Evolutionary conservation across 164 flowering plant genomes (phyloP), one percentile per base, ranked within the genome.

Genomic region (Tinospora cordifolia): DNA sequence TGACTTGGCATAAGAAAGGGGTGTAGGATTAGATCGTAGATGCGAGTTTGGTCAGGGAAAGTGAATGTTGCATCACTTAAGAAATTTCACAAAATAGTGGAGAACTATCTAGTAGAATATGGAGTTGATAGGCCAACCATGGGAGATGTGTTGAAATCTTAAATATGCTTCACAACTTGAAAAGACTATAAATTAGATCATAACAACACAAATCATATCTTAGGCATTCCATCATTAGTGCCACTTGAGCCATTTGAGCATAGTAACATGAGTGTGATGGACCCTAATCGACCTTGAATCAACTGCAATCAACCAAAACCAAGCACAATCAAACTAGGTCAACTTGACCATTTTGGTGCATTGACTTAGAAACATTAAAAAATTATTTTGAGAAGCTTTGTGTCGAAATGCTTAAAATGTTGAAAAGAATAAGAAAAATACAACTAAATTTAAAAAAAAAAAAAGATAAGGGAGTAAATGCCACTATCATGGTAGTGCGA

Each of bases 141-240:
- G 89, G 89, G 89, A 49, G 89, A 86, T 78, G 87, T 86, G 22
- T 71, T 86, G 57, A 86, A 86, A 86, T 75, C 84, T 86, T 47
- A 86, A 86, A 47, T 84, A 84, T 67, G 86, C 87, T 26, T 81
- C 84, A 10, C 90, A 86, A 79, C 85, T 86, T 13, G 85, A 86
- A 72, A 87, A 86, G 62, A 79, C 87, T 11, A 76, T 65, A 87
- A 84, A 65, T 82, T 84, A 27, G 87, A 84, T 38, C 87, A 84
- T 69, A 86, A 84, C 78, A 86, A 87, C 80, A 86, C 87, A 63
- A 86, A 84, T 71, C 87, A 84, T 51, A 86, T 86, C 26, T 75
- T 82, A 0, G 82, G 81, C 8, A 83, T 86, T 68, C 89, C 72
- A n/a, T n/a, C n/a, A 67, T 65, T 86, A 63, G 72, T 83, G 17